A percentile compares a stretch with the other conserved stretches of the same genome.
phyloP scores from a whole-genome alignment of 78 protist species.

The Carpediemonas membranifera region DNA sequence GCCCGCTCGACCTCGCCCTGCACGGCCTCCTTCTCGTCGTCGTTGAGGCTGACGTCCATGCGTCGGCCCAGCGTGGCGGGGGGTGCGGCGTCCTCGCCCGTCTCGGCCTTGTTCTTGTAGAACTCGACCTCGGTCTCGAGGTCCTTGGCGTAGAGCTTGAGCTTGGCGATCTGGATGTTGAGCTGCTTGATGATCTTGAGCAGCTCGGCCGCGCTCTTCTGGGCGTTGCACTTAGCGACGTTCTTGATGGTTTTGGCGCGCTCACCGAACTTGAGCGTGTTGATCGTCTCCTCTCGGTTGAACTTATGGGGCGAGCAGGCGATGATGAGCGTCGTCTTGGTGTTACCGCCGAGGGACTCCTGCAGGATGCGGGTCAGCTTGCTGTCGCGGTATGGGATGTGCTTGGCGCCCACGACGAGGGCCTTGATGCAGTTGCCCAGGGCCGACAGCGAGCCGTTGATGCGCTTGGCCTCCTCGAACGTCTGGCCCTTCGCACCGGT shows the following conservation, averaged over 20 bases:
- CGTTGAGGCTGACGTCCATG: too few relatives aligned
- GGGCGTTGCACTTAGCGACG: too few relatives aligned
- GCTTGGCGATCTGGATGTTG: conserved; percentile 55
- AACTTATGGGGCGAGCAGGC: background rate
- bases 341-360: conserved; percentile 4
- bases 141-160: too few relatives aligned
- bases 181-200: conserved; percentile 55
- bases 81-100: too few relatives aligned
- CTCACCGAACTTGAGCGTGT: background rate
- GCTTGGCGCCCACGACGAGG: conserved; percentile 12
- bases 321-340: conserved; percentile 2
- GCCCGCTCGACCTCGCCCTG: too few relatives aligned
- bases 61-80: too few relatives aligned
- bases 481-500: too few relatives aligned
- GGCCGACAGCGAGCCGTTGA: conserved; percentile 28
- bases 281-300: background rate
- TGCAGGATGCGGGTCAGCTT: background rate
- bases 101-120: too few relatives aligned
- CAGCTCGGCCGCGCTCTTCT: too few relatives aligned
- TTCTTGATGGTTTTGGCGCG: background rate
- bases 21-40: too few relatives aligned
- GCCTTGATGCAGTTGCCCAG: conserved; percentile 34
- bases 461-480: too few relatives aligned
- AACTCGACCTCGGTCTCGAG: too few relatives aligned
- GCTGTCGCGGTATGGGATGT: conserved; percentile 8